These are phyloP conservation scores for Amaranthus tricolor DNA, from an alignment of 179 eudicot genomes.

Conservation along the genomic window DNA sequence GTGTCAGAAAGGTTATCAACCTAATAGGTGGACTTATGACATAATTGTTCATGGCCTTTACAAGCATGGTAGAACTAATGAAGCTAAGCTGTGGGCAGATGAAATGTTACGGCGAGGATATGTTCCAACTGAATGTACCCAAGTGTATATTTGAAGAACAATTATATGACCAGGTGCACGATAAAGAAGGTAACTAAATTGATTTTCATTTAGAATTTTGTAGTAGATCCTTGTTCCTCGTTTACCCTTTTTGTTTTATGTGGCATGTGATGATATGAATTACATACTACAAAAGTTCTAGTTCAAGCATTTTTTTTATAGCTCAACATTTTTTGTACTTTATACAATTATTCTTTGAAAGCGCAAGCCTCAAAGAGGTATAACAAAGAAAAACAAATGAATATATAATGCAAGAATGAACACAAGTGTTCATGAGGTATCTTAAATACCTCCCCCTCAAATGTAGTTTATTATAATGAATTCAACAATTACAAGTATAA, in stretches of 20 bases:
- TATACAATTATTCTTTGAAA: too few relatives aligned
- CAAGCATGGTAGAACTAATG: constrained; percentile 49
- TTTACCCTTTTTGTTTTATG: too few relatives aligned
- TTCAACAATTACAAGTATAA: too few relatives aligned
- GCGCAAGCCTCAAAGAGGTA: too few relatives aligned
- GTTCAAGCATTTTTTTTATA: too few relatives aligned
- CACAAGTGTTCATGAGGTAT: too few relatives aligned
- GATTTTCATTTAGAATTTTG: not conserved
- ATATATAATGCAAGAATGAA: too few relatives aligned
- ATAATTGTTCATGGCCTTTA: constrained; percentile 49
- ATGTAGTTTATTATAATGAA: too few relatives aligned
- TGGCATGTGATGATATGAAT: not conserved
- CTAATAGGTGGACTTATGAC: constrained; percentile 74
- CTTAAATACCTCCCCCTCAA: too few relatives aligned
- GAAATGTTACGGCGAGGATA: constrained; percentile 62
- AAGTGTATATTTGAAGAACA: constrained; percentile 21
- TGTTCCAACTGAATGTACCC: constrained; percentile 32
- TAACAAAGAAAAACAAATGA: too few relatives aligned
- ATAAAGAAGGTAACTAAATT: constrained; percentile 19
- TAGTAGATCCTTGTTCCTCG: not conserved
- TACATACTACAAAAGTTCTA: too few relatives aligned
- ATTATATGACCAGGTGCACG: not conserved
- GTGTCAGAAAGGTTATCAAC: constrained; percentile 59
- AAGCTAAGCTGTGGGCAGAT: constrained; percentile 52
- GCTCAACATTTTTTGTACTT: too few relatives aligned